Percentiles rank a stretch among this genome's conserved stretches.
These are phyloP conservation scores for Cladorrhinum sp. DNA, from an alignment of 2,329 filamentous ascomycete genomes.

Conservation along the genomic window DNA sequence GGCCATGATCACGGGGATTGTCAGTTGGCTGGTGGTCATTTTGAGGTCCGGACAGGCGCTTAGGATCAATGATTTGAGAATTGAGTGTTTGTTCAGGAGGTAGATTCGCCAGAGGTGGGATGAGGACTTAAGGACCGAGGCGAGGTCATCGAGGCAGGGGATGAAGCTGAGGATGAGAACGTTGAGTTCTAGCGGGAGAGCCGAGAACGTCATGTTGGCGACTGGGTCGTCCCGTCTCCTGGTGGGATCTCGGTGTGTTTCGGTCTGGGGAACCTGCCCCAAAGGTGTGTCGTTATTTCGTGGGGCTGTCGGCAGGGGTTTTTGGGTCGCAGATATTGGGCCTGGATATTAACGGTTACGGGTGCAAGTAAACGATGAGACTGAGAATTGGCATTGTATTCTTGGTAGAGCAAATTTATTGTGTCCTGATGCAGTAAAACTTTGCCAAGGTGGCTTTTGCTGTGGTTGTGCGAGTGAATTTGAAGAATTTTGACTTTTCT, in stretches of 20 bases:
- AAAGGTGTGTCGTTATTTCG: too few relatives aligned
- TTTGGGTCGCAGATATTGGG: too few relatives aligned
- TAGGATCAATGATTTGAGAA: neutral
- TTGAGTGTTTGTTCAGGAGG: neutral
- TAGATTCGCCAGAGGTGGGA: neutral
- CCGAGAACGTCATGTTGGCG: neutral
- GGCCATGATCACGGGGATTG: neutral
- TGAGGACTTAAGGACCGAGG: neutral
- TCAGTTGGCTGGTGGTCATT: neutral
- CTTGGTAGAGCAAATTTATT: neutral
- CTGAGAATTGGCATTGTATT: too few relatives aligned
- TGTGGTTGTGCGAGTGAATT: neutral
- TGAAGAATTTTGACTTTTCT: neutral
- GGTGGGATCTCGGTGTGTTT: neutral
- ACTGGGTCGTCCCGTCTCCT: too few relatives aligned
- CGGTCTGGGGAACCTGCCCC: too few relatives aligned
- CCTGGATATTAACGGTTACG: too few relatives aligned
- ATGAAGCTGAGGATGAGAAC: neutral
- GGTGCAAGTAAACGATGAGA: too few relatives aligned
- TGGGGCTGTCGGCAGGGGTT: too few relatives aligned
- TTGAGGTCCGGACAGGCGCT: neutral
- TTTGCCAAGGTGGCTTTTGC: neutral
- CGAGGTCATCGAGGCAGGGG: neutral
- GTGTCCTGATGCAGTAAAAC: neutral
- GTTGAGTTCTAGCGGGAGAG: neutral